Evolutionary conservation across 1,139 yeast genomes (phyloP).

Genomic region (Kazachstania sp.): DNA sequence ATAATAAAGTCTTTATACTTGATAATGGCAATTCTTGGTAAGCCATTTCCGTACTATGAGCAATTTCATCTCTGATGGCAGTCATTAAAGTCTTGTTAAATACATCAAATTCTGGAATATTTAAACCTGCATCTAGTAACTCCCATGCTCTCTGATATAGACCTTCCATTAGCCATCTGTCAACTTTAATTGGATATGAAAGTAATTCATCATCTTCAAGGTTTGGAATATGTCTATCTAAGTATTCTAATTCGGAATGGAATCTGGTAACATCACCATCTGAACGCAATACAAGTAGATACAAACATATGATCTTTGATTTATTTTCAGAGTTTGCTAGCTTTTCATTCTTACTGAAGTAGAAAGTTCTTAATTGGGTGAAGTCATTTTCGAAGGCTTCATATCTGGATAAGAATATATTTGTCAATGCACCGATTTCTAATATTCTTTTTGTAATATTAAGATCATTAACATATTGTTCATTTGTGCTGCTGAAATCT

Average conservation of each 20-base stretch:
- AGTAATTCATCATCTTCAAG: conserved; percentile 53
- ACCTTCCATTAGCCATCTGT: conserved; percentile 94
- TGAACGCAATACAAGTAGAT: conserved; percentile 65
- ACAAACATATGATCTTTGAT: conserved; percentile 70
- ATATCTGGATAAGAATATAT: conserved; percentile 57
- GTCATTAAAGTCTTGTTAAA: conserved; percentile 57
- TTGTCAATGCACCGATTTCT: conserved; percentile 78
- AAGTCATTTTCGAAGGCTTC: conserved; percentile 62
- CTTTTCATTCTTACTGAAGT: conserved; percentile 36
- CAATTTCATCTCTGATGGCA: conserved; percentile 79
- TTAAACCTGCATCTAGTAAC: conserved; percentile 40
- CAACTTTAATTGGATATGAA: conserved; percentile 79
- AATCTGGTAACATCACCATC: conserved; percentile 81
- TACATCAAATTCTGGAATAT: conserved; percentile 46
- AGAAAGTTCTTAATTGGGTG: conserved; percentile 72
- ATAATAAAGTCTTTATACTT: conserved; percentile 75
- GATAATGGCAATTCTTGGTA: conserved; percentile 68
- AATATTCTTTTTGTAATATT: conserved; percentile 71
- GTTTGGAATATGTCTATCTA: conserved; percentile 48
- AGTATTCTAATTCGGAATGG: conserved; percentile 78
- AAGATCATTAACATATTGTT: conserved; percentile 52
- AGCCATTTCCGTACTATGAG: conserved; percentile 76
- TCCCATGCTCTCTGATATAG: conserved; percentile 90
- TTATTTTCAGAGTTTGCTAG: conserved; percentile 55
- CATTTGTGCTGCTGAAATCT: conserved; percentile 34